Evolutionary conservation across 345 rosid genomes (phyloP).

Genomic region (Odontarrhena argentea): DNA sequence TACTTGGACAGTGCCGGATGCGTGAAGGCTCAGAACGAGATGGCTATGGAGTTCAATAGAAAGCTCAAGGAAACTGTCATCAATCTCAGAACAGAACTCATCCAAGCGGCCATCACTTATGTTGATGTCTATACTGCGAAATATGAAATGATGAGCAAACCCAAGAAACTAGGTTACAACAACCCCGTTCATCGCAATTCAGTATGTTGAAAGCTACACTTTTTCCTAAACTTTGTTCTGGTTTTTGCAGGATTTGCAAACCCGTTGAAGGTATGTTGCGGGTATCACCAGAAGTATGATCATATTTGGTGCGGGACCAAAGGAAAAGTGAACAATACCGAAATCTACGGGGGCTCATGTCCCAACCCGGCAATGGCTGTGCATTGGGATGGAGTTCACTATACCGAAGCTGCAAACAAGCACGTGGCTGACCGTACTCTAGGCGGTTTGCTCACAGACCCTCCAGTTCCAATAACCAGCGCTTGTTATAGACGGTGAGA

Average conservation of each 20-base stretch:
- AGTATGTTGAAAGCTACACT: background rate
- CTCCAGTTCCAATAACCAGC: constrained; percentile 55
- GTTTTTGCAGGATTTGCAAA: constrained; percentile 54
- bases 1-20: constrained; percentile 74
- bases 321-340: constrained; percentile 55
- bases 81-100: constrained; percentile 61
- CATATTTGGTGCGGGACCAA: constrained; percentile 73
- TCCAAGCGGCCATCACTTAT: constrained; percentile 67
- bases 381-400: constrained; percentile 79
- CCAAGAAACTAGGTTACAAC: constrained; percentile 58
- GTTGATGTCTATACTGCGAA: constrained; percentile 82
- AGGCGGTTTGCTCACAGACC: constrained; percentile 62
- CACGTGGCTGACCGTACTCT: constrained; percentile 70
- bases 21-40: constrained; percentile 71
- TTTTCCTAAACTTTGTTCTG: background rate
- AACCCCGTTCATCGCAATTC: constrained; percentile 7
- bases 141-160: constrained; percentile 65
- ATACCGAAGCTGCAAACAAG: constrained; percentile 65
- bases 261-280: constrained; percentile 65
- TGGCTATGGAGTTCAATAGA: constrained; percentile 75
- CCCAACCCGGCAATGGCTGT: constrained; percentile 49
- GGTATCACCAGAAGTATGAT: constrained; percentile 58
- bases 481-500: constrained; percentile 61
- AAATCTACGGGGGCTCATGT: constrained; percentile 58
- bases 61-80: constrained; percentile 62